Evolutionary conservation across 1,284 basidiomycete genomes (phyloP), one percentile per base, ranked within the genome.

Genomic region (Ceratobasidium sp.): DNA sequence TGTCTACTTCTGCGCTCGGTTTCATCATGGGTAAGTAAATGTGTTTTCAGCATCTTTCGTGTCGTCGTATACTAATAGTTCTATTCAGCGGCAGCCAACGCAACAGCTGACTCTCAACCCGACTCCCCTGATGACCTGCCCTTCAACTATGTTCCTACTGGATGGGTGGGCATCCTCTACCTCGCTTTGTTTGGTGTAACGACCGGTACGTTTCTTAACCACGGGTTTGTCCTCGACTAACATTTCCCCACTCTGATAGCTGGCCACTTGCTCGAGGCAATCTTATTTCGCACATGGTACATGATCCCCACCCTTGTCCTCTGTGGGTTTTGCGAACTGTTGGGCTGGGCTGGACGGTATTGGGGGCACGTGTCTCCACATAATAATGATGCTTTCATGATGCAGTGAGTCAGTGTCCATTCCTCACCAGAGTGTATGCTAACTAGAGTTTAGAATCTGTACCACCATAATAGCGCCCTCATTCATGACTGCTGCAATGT

Each of bases 281-380:
- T 85, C 7, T 78, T 77, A 22, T 84, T 78, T 62, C 83, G 85
- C 17, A 82, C 85, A 63, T 90, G 88, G 86, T 88, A 85, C 81
- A 79, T 89, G 9, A 79, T 89, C 51, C 86, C 86, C 0, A 90
- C 90, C 0, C 84, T 86, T 7, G 81, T 86, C 19, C 79, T 87
- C 0, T 86, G 86, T 41, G 88, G 87, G 8, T n/a, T 84, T 0
- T 80, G 86, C 2, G 90, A 92, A 80, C 77, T 87, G 15, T 76
- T 89, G 14, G 80, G 81, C 7, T 81, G 80, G 81, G 56, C 64
- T 15, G 79, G 76, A 22, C 65, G 81, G 29, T 53, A 79, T 1
- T 80, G 80, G 79, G 69, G 66, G 15, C 72, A 74, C 27, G 33
- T 75, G 24, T 76, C 64, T 19, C 74, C 75, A 7, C 19, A 50